Percentiles rank a stretch among this genome's conserved stretches.
Evolutionary conservation across 345 rosid genomes (phyloP).

Genomic region (Lepidium africanum): DNA sequence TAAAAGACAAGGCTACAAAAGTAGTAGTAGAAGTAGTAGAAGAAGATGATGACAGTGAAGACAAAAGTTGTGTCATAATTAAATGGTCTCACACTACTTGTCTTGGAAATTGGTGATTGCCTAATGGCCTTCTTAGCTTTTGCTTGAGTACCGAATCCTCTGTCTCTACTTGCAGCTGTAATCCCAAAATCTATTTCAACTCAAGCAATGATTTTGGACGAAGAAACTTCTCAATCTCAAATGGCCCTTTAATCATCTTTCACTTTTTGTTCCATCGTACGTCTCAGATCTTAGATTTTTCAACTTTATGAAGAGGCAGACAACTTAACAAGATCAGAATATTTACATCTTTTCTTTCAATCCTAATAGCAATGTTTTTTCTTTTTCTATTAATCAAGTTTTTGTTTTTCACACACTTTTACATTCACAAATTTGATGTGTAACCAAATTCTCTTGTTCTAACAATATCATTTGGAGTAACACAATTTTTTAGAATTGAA

Average conservation of each 20-base stretch:
- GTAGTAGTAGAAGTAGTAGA: constrained; percentile 13
- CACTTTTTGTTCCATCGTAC: constrained; percentile 15
- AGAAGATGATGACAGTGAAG: constrained; percentile 20
- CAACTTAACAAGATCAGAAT: not conserved
- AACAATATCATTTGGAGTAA: no score
- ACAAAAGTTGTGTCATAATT: constrained; percentile 19
- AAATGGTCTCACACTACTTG: constrained; percentile 19
- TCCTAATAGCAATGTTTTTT: not conserved
- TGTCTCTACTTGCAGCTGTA: constrained; percentile 22
- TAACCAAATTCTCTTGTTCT: no score
- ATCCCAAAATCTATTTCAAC: constrained; percentile 18
- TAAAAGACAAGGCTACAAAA: constrained; percentile 9
- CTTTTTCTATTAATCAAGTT: no score
- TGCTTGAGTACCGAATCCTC: not conserved
- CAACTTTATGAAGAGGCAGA: not conserved
- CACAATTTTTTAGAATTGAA: no score
- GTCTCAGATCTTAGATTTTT: not conserved
- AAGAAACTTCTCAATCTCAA: constrained; percentile 22
- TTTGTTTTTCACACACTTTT: no score
- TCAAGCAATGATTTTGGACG: constrained; percentile 17
- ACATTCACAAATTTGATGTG: no score
- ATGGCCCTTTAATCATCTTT: not conserved
- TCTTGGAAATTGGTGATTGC: constrained; percentile 25
- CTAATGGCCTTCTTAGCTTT: not conserved
- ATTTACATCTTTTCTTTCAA: no score